Conservation (phyloP, 305 asterid species). For the Solanum aculeatissimum region DNA sequence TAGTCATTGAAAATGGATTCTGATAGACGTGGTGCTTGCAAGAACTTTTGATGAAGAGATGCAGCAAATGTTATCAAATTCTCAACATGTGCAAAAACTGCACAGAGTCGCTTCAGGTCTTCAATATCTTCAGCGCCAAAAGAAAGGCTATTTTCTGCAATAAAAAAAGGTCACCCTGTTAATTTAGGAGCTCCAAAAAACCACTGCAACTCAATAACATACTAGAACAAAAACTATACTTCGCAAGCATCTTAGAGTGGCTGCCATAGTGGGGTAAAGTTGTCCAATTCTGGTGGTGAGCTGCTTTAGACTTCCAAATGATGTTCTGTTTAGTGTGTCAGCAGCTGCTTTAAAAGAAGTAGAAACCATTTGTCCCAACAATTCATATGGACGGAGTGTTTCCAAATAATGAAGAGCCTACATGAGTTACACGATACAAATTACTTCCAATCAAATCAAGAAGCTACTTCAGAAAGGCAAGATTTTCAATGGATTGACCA, state of each 20-base stretch:
- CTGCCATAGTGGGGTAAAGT: constrained; percentile 60
- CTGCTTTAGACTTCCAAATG: constrained; percentile 57
- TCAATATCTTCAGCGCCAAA: constrained; percentile 42
- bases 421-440: background rate
- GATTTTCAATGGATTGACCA: background rate
- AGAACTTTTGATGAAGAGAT: constrained; percentile 71
- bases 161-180: background rate
- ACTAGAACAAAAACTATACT: constrained; percentile 18
- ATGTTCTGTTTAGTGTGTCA: constrained; percentile 61
- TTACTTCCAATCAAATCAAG: background rate
- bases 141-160: constrained; percentile 30
- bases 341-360: constrained; percentile 86
- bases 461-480: background rate
- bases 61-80: constrained; percentile 58
- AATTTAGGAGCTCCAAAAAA: background rate
- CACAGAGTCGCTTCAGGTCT: constrained; percentile 60
- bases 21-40: constrained; percentile 62
- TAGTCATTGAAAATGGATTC: constrained; percentile 60
- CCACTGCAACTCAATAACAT: background rate
- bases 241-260: constrained; percentile 48
- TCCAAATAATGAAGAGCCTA: constrained; percentile 96
- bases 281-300: constrained; percentile 66
- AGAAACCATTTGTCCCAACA: constrained; percentile 87
- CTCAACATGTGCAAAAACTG: constrained; percentile 67
- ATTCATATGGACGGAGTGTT: constrained; percentile 59